Evolutionary conservation across 805 yeast species (phyloP), one percentile per base, ranked within the genome.

Genomic region (Wickerhamomyces subpelliculosus): DNA sequence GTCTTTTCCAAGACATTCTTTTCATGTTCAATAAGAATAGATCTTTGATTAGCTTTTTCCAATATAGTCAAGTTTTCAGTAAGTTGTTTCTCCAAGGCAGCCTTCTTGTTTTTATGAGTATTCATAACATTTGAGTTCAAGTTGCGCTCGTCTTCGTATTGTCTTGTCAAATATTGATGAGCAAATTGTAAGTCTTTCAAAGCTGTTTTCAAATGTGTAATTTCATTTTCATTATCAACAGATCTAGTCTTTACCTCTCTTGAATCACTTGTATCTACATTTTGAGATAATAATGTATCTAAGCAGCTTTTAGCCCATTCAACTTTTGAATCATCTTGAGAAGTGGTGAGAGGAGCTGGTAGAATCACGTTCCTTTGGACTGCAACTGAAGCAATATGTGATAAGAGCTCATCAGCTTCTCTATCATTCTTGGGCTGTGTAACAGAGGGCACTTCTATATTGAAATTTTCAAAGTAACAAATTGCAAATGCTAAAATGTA

Each of bases 171-270:
- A 51, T 80, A 83, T 42, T 70, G 77, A 55, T 82, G 87, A 3
- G 87, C 82, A 52, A 83, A 73, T 46, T 81, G 78, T 37, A 83
- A 63, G 54, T 83, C 93, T 39, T 68, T 72, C 35, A 83, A 61
- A 0, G 88, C 87, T 0, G 82, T 74, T 45, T 68, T 70, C 48
- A 73, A 61, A 17, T 47, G 55, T 12, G 42, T 37, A 18, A 48
- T 27, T 8, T 49, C 50, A 11, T 45, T 42, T n/a, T 43, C 47
- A 18, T 38, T 34, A 12, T 24, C 27, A 20, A 40, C 24, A 30
- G 33, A 8, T 21, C 28, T 5, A 2, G 32, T 8, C 13, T 31
- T 20, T 3, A 16, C 21, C 8, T 26, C 24, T 16, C 9, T 18
- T n/a, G 17, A 4, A 9, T 22, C 24, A 12, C 27, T 23, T 7